Evolutionary conservation across 352 stramenopile genomes (phyloP).

Genomic region (Phytophthora macrochlamydospora): DNA sequence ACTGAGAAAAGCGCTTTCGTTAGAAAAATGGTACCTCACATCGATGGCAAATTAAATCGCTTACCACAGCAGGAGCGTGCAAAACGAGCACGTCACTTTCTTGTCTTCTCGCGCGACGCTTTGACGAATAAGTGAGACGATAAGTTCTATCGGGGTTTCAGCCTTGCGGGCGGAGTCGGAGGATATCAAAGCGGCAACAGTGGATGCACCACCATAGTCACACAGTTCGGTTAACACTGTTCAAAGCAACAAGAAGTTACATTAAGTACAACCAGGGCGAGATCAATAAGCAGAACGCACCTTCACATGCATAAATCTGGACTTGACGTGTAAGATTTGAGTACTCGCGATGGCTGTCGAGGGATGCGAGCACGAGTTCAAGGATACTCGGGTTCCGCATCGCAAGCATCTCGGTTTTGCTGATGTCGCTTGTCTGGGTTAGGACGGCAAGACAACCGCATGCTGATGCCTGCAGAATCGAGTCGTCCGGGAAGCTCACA

Average conservation of each 20-base stretch:
- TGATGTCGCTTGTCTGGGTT: slow-evolving; percentile 57
- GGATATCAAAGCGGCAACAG: slow-evolving; percentile 38
- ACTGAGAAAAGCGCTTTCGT: slow-evolving; percentile 19
- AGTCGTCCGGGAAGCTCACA: slow-evolving; percentile 61
- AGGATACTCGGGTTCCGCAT: slow-evolving; percentile 46
- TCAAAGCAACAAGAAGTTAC: not conserved
- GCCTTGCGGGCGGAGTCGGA: slow-evolving; percentile 23
- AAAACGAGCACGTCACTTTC: slow-evolving; percentile 74
- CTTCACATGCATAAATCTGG: slow-evolving; percentile 83
- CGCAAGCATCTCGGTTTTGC: slow-evolving; percentile 67
- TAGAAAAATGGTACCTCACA: not conserved
- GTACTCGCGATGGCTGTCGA: slow-evolving; percentile 65
- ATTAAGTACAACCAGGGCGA: too few relatives aligned
- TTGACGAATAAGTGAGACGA: slow-evolving; percentile 58
- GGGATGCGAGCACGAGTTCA: slow-evolving; percentile 48
- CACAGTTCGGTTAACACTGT: slow-evolving; percentile 67
- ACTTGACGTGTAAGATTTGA: slow-evolving; percentile 79
- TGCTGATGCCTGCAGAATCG: slow-evolving; percentile 70
- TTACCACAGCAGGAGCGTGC: slow-evolving; percentile 68
- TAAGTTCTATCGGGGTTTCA: slow-evolving; percentile 45
- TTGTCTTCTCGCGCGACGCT: slow-evolving; percentile 68
- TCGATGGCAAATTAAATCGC: slow-evolving; percentile 10
- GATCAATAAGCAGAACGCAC: slow-evolving; percentile 13
- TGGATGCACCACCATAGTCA: slow-evolving; percentile 53
- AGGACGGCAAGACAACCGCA: slow-evolving; percentile 67